phyloP scores from a whole-genome alignment of 495 filamentous ascomycete species.

The Articulospora tetracladia region DNA sequence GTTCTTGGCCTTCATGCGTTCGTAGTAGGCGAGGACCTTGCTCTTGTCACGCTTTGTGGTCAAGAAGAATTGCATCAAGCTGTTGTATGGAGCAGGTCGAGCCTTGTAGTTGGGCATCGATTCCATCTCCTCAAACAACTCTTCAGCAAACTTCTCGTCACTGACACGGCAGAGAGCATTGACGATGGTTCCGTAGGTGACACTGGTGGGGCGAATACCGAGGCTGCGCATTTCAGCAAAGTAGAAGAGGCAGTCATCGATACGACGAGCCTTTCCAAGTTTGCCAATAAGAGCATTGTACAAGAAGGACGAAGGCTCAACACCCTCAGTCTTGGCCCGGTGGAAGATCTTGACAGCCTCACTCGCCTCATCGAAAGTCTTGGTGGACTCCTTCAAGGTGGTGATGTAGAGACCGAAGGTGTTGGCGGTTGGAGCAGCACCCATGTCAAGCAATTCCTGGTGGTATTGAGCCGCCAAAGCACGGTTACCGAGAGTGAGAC shows the following conservation, averaged over 20 bases:
- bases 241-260: conserved; percentile 97
- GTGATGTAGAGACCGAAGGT: conserved; percentile 98
- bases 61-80: conserved; percentile 98
- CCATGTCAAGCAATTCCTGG: conserved; percentile 82
- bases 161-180: conserved; percentile 96
- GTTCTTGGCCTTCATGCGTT: conserved; percentile 82
- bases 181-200: conserved; percentile 97
- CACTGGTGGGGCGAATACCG: conserved; percentile 91
- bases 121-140: conserved; percentile 99
- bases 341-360: conserved; percentile 97
- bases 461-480: conserved; percentile 78
- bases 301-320: conserved; percentile 92
- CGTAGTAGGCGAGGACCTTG: conserved; percentile 95
- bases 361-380: conserved; percentile 95
- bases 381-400: conserved; percentile 90
- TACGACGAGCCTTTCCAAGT: conserved; percentile 93
- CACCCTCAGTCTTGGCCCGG: conserved; percentile 87
- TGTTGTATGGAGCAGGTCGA: conserved; percentile 94
- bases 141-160: conserved; percentile 95
- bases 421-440: conserved; percentile 88
- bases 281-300: conserved; percentile 99
- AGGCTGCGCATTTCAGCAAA: conserved; percentile 94
- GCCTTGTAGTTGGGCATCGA: conserved; percentile 98
- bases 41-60: conserved; percentile 90
- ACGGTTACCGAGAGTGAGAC: conserved; percentile 78